Conservation (phyloP, 495 filamentous ascomycete species). For the Evansstolkia leycettana region DNA sequence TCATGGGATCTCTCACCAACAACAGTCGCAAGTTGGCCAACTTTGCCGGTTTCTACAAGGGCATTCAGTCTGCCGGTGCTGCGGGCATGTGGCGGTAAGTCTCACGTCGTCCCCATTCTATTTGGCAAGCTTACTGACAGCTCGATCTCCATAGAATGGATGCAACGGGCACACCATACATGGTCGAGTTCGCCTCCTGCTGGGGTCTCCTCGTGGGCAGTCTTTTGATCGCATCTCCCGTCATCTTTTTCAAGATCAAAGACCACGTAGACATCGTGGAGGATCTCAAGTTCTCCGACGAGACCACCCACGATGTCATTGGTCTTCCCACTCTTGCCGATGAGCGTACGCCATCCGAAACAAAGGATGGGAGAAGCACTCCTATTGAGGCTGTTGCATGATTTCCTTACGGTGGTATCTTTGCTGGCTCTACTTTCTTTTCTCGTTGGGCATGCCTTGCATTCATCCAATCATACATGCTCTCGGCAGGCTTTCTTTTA, state of each 20-base stretch:
- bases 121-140: conserved; percentile 4
- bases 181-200: conserved; percentile 49
- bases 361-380: background rate
- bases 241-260: conserved; percentile 69
- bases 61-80: conserved; percentile 87
- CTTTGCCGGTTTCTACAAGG: conserved; percentile 91
- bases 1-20: conserved; percentile 87
- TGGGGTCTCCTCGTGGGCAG: conserved; percentile 64
- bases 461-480: no score
- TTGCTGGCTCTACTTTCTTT: no score
- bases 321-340: conserved; percentile 6
- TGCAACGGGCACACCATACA: conserved; percentile 46
- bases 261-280: conserved; percentile 60
- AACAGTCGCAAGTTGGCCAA: conserved; percentile 86
- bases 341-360: background rate
- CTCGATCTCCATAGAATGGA: conserved; percentile 39
- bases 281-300: conserved; percentile 73
- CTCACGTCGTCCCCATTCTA: conserved; percentile 4
- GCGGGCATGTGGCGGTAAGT: conserved; percentile 70
- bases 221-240: conserved; percentile 62
- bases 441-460: no score
- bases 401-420: no score
- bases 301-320: conserved; percentile 40
- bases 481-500: no score
- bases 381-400: no score